Base-by-base conservation (phyloP, 306 rosid species). In the Erythrophleum fordii region DNA sequence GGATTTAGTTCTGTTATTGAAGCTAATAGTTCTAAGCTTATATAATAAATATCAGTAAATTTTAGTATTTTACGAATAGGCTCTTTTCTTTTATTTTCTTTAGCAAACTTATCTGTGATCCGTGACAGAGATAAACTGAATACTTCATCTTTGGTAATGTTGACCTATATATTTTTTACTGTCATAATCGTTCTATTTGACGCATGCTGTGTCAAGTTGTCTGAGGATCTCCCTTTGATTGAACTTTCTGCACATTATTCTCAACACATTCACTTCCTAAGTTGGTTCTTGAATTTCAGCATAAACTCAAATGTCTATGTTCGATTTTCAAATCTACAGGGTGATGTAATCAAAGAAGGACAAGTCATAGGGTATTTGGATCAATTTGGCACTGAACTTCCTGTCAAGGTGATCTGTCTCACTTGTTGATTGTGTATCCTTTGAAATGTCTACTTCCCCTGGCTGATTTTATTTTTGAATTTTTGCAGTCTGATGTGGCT, bases 351-450 rank as follows among this genome's bases (percentile, higher is more conserved):
- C 81, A 93, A 87, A 86, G 91, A 90, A 89, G 98, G 98, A 67
- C 98, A 96, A 78, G 93, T 92, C 69, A 80, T 96, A 49, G 98
- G 98, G 84, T 96, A 93, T 69, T 86, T 93, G 86, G 97, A 96
- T 72, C 99, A 93, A 87, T 91, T 96, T 84, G 93, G 92, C 76
- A 73, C 97, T 61, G 90, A 89, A 83, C 89, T 93, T 86, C 97
- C 99, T 25, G 85, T 96, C 71, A 96, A 89, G 98, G 99, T 93
- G 73, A 83, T 65, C 77, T 53, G 14, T 75, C 80, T 80, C 55
- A 74, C 84, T 76, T 49, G 75, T 69, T 69, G 26, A 75, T 55
- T 65, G 49, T 49, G 44, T 20, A 34, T 74, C 75, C 69, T 80
- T 69, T 14, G 58, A 69, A 58, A 74, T 52, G 41, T 78, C 29